Percentiles rank a stretch among this genome's conserved stretches.
Evolutionary conservation across 2,329 filamentous ascomycete genomes (phyloP).

Genomic region (Fusarium scirpi): DNA sequence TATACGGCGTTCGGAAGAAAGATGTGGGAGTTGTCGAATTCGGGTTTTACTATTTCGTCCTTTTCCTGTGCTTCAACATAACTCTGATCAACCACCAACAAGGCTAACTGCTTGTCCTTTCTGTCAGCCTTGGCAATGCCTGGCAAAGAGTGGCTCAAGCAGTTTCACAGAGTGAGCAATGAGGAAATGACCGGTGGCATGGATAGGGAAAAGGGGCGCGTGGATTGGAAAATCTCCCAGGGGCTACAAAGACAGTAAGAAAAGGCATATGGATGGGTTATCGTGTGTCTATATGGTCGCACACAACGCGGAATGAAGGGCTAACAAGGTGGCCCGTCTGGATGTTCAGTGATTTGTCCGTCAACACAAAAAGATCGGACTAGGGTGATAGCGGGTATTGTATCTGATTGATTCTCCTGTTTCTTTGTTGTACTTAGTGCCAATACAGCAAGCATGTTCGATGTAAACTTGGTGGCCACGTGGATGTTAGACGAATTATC

Average conservation of each 20-base stretch:
- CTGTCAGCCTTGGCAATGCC: background rate
- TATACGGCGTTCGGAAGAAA: slow-evolving; percentile 51
- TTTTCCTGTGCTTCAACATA: slow-evolving; percentile 25
- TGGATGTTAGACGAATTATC: background rate
- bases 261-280: slow-evolving; percentile 35
- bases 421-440: slow-evolving; percentile 41
- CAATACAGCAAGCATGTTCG: slow-evolving; percentile 27
- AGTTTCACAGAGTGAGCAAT: slow-evolving; percentile 7
- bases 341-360: slow-evolving; percentile 41
- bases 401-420: slow-evolving; percentile 37
- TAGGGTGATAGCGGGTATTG: slow-evolving; percentile 26
- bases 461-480: slow-evolving; percentile 1
- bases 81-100: slow-evolving; percentile 9
- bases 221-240: slow-evolving; percentile 47
- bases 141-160: slow-evolving; percentile 9
- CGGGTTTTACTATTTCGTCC: slow-evolving; percentile 30
- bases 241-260: slow-evolving; percentile 44
- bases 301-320: slow-evolving; percentile 9
- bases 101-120: slow-evolving; percentile 6
- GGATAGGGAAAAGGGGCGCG: slow-evolving; percentile 21
- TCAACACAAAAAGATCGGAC: slow-evolving; percentile 31
- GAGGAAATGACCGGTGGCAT: slow-evolving; percentile 11
- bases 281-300: slow-evolving; percentile 28
- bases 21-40: slow-evolving; percentile 48
- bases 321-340: slow-evolving; percentile 32